These are phyloP conservation scores for Eimeria praecox DNA, from an alignment of 169 alveolate genomes.

Conservation along the genomic window DNA sequence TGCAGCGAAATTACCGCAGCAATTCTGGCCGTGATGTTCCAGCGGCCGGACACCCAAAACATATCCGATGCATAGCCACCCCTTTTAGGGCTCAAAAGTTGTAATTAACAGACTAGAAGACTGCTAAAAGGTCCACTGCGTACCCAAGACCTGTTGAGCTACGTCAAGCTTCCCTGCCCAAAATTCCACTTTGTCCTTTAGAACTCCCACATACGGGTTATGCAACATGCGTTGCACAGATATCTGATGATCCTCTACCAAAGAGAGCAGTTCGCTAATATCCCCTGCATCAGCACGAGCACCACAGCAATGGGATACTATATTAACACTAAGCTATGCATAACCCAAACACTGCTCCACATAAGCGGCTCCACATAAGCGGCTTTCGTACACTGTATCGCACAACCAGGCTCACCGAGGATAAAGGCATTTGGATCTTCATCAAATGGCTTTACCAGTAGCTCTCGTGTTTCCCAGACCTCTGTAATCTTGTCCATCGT, in stretches of 20 bases:
- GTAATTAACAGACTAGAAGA: background rate
- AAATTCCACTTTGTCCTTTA: slow-evolving; percentile 92
- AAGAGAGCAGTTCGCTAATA: slow-evolving; percentile 87
- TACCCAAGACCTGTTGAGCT: slow-evolving; percentile 88
- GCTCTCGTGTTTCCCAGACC: slow-evolving; percentile 91
- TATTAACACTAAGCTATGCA: background rate
- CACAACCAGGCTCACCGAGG: slow-evolving; percentile 86
- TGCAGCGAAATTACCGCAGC: background rate
- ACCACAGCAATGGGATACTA: background rate
- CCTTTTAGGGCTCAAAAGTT: background rate
- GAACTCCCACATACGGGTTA: slow-evolving; percentile 94
- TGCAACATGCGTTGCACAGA: slow-evolving; percentile 94
- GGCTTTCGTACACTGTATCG: background rate
- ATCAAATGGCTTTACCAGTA: slow-evolving; percentile 87
- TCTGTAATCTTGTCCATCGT: slow-evolving; percentile 87
- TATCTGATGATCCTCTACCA: slow-evolving; percentile 92
- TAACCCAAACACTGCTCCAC: background rate
- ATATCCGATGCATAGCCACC: background rate
- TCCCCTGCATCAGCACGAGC: slow-evolving; percentile 59
- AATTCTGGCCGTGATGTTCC: background rate
- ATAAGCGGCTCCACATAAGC: background rate
- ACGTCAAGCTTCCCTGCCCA: slow-evolving; percentile 94
- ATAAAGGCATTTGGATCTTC: slow-evolving; percentile 90
- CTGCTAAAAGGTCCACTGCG: background rate
- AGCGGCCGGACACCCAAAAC: background rate